Evolutionary conservation across 2,329 filamentous ascomycete species (phyloP).

Genomic region (Cordyceps pruinosa): DNA sequence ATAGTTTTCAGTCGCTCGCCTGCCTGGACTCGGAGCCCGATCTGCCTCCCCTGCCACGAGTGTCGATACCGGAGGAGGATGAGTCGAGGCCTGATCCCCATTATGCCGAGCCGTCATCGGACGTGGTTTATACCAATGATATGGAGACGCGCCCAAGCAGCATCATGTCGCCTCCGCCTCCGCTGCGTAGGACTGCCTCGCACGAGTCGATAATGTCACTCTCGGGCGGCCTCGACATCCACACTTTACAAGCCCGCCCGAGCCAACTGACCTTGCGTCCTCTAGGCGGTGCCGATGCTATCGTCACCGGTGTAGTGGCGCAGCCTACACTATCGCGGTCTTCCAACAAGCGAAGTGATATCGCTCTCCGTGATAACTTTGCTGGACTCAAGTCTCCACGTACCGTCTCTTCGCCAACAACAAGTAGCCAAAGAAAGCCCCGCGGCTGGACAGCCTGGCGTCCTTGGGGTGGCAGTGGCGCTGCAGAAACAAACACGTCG

Average conservation of each 20-base stretch:
- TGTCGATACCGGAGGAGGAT: constrained; percentile 32
- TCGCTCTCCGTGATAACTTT: constrained; percentile 51
- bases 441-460: constrained; percentile 36
- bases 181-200: constrained; percentile 61
- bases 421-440: constrained; percentile 17
- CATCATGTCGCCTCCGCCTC: constrained; percentile 20
- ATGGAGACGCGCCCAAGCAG: background rate
- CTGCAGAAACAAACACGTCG: constrained; percentile 4
- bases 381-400: constrained; percentile 30
- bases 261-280: constrained; percentile 61
- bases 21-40: constrained; percentile 28
- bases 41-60: constrained; percentile 15
- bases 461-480: constrained; percentile 44
- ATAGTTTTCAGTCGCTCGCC: constrained; percentile 38
- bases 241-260: constrained; percentile 68
- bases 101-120: constrained; percentile 18
- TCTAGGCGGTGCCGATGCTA: constrained; percentile 47
- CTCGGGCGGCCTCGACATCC: constrained; percentile 82
- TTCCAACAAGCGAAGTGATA: constrained; percentile 43
- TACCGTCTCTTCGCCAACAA: constrained; percentile 23
- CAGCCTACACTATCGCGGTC: constrained; percentile 48
- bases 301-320: constrained; percentile 53
- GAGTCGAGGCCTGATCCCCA: constrained; percentile 16
- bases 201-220: constrained; percentile 88
- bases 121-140: background rate